phyloP scores from a whole-genome alignment of 768 basidiomycete species.

The Podaxis mareebaensis region DNA sequence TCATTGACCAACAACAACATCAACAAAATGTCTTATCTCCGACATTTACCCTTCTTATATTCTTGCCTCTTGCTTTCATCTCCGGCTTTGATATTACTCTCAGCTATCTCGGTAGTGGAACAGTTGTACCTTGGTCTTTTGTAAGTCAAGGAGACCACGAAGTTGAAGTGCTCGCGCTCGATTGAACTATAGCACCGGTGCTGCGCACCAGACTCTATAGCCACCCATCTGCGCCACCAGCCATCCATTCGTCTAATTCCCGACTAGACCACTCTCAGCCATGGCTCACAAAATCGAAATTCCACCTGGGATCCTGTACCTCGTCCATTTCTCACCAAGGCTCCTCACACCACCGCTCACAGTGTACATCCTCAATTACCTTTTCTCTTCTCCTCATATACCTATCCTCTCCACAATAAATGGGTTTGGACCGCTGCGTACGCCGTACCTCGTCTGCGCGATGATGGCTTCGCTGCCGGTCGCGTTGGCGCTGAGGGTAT shows the following conservation, averaged over 20 bases:
- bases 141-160: not conserved
- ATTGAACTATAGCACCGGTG: not conserved
- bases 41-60: too few species aligned
- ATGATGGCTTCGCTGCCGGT: slow-evolving; percentile 23
- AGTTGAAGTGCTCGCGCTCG: not conserved
- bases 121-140: not conserved
- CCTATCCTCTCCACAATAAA: not conserved
- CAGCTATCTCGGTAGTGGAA: too few species aligned
- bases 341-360: slow-evolving; percentile 24
- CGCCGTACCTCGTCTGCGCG: slow-evolving; percentile 7
- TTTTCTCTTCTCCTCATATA: slow-evolving; percentile 1
- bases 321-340: slow-evolving; percentile 22
- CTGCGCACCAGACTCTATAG: too few species aligned
- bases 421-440: not conserved
- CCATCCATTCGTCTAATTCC: too few species aligned
- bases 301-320: slow-evolving; percentile 28
- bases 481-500: slow-evolving; percentile 18
- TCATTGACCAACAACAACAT: too few species aligned
- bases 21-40: too few species aligned
- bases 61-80: too few species aligned
- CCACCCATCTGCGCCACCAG: too few species aligned
- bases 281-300: slow-evolving; percentile 18
- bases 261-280: not conserved
- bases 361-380: slow-evolving; percentile 17
- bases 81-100: too few species aligned